Conservation (phyloP, 176 grass and related monocot genomes). For the Neostapfia colusana region DNA sequence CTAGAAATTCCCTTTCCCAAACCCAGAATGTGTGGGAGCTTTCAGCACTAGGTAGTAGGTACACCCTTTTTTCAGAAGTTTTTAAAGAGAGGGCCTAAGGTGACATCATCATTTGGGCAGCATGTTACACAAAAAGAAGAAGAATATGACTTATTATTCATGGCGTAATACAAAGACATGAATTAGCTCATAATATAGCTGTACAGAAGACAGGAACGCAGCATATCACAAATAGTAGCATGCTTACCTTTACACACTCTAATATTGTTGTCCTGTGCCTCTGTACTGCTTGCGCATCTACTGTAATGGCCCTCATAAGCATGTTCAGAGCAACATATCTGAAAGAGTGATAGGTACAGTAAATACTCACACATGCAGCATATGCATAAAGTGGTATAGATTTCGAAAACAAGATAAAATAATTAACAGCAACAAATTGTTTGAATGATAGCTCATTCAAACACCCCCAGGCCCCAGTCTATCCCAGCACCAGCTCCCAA, state of each 20-base stretch:
- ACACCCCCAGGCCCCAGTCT: neutral
- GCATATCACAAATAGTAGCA: neutral
- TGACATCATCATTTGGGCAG: neutral
- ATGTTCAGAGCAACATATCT: conserved; percentile 99
- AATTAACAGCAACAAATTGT: conserved; percentile 14
- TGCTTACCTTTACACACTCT: conserved; percentile 92
- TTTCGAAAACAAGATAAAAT: conserved; percentile 2
- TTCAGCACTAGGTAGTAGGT: too few relatives aligned
- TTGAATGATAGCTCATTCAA: neutral
- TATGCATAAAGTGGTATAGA: conserved; percentile 20
- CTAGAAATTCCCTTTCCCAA: too few relatives aligned
- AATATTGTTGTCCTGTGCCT: conserved; percentile 92
- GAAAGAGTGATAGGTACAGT: conserved; percentile 30
- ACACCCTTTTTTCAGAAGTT: too few relatives aligned
- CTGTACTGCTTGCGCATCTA: conserved; percentile 92
- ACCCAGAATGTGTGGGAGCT: too few relatives aligned
- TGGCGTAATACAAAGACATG: neutral
- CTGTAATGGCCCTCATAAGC: conserved; percentile 83
- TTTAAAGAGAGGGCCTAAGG: neutral
- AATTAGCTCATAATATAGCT: neutral
- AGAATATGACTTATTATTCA: neutral
- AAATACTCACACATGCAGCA: conserved; percentile 8
- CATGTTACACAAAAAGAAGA: neutral
- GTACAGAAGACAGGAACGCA: conserved; percentile 1
- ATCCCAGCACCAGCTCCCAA: neutral